Evolutionary conservation across 441 rosid genomes (phyloP), one percentile per base, ranked within the genome.

Genomic region (Flueggea neowawraea): DNA sequence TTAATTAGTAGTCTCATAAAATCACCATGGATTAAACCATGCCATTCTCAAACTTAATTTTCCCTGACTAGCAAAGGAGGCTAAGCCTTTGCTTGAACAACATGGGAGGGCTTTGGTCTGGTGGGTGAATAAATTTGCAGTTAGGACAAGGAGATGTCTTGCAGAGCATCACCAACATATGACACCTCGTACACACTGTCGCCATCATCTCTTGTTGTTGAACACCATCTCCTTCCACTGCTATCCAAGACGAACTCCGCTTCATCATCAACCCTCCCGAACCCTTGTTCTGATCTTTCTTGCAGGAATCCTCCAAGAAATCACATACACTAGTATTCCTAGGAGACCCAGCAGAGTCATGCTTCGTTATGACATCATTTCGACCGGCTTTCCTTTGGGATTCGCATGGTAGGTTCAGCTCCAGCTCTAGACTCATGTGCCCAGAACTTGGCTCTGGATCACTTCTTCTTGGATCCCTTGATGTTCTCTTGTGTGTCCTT

Each of bases 61-160:
- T 22, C 50, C 5, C 3, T 47, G 12, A 36, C 9, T 84, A 85
- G 73, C 88, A 84, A 57, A 88, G 64, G 57, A 88, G 83, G 63
- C 80, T 72, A 69, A 87, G 83, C 65, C 82, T 63, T 55, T 68
- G 78, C 75, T 76, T 77, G 80, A 84, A 80, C 33, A 78, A 69
- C 39, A 78, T 69, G 12, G 83, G 73, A 52, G 78, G 58, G 70
- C 62, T 72, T 31, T 81, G 94, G 55, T 82, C 84, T 7, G 74
- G 79, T 49, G 93, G 84, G 78, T 89, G 91, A 82, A 89, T 68
- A 80, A 87, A 91, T 69, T 91, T 91, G 88, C 98, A 91, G 75
- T 83, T 91, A 51, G 96, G 98, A 63, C 97, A 91, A 3, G 90
- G 97, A 52, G 88, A 76, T 28, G 93, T 82, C 73, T 78, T 79